Conservation (phyloP, 2,329 filamentous ascomycete genomes). For the Epicoccum nigrum region DNA sequence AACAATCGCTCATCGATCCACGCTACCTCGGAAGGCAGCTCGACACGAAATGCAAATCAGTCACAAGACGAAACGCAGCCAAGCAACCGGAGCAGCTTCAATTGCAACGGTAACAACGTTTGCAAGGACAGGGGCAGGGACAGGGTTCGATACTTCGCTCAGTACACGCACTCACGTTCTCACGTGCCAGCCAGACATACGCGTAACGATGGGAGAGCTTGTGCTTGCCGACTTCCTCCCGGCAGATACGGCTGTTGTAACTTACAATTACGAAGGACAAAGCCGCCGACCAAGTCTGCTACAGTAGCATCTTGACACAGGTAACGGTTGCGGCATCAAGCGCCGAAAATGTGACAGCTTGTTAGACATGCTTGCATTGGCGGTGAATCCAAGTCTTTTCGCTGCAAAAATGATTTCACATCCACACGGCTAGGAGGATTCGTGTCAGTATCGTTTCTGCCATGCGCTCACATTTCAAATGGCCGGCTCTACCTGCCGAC, state of each 20-base stretch:
- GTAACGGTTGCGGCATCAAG: too few relatives aligned
- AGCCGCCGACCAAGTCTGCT: too few relatives aligned
- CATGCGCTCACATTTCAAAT: background rate
- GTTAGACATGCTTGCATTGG: background rate
- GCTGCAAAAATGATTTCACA: background rate
- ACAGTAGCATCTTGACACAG: too few relatives aligned
- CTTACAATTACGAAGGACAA: too few relatives aligned
- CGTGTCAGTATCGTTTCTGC: background rate
- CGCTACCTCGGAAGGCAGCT: too few relatives aligned
- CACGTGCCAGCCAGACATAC: constrained; percentile 1
- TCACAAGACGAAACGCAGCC: background rate
- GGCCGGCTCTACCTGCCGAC: background rate
- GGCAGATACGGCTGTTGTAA: background rate
- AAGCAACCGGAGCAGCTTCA: background rate
- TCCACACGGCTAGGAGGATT: background rate
- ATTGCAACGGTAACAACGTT: background rate
- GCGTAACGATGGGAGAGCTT: constrained; percentile 1
- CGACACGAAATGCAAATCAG: background rate
- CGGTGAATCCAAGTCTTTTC: background rate
- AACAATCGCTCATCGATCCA: too few relatives aligned
- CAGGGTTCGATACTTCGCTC: background rate
- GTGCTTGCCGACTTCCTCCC: background rate
- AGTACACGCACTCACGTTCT: constrained; percentile 14
- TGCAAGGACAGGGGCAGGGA: constrained; percentile 1
- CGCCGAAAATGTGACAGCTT: too few relatives aligned